Conservation (phyloP, 495 filamentous ascomycete species). For the Cudoniella acicularis region DNA sequence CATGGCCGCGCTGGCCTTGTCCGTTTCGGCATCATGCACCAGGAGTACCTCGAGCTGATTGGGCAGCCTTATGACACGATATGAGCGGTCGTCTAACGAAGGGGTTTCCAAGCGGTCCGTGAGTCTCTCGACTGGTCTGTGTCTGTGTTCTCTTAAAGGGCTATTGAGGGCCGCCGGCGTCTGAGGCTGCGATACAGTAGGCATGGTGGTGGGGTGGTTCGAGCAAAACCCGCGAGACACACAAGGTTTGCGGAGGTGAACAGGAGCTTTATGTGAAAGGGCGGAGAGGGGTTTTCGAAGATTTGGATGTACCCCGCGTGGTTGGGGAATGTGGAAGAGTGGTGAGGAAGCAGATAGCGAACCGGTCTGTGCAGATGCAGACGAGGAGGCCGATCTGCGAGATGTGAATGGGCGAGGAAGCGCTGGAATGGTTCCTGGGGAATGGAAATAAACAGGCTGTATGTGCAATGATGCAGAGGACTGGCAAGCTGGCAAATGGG, state of each 20-base stretch:
- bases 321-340: neutral
- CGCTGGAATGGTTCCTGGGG: slow-evolving; percentile 17
- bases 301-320: slow-evolving; percentile 1
- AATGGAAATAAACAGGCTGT: slow-evolving; percentile 10
- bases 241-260: slow-evolving; percentile 40
- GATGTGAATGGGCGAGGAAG: neutral
- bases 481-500: neutral
- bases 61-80: slow-evolving; percentile 78
- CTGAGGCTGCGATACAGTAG: slow-evolving; percentile 23
- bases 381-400: slow-evolving; percentile 4
- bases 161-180: slow-evolving; percentile 21
- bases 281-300: slow-evolving; percentile 45
- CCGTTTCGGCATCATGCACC: slow-evolving; percentile 91
- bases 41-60: slow-evolving; percentile 93
- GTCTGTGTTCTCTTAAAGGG: slow-evolving; percentile 24
- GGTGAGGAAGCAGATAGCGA: neutral
- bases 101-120: slow-evolving; percentile 83
- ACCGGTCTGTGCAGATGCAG: slow-evolving; percentile 1
- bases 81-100: slow-evolving; percentile 80
- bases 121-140: slow-evolving; percentile 37
- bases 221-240: slow-evolving; percentile 5
- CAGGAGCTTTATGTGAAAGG: slow-evolving; percentile 36
- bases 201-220: slow-evolving; percentile 23
- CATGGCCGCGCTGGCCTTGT: slow-evolving; percentile 93
- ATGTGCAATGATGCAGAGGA: slow-evolving; percentile 1